Conservation (phyloP, 2,329 filamentous ascomycete species). For the Scedosporium aurantiacum region DNA sequence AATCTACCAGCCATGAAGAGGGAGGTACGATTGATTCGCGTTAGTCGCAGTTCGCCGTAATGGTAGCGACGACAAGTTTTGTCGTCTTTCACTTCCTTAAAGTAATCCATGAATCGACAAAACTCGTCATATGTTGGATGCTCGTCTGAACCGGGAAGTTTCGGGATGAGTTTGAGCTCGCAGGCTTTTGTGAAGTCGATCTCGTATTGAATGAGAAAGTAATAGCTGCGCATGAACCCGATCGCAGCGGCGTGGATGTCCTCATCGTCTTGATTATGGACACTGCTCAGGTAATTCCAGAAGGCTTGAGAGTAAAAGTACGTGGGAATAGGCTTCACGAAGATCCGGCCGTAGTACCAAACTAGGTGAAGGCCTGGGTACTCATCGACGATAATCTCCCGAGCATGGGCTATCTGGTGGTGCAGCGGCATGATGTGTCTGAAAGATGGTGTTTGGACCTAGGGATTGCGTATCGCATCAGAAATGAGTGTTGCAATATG, state of each 20-base stretch:
- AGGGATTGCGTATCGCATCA: neutral
- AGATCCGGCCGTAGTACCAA: constrained; percentile 27
- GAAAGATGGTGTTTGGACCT: constrained; percentile 5
- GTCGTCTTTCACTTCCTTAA: constrained; percentile 15
- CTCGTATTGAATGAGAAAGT: constrained; percentile 21
- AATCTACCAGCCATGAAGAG: neutral
- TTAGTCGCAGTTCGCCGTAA: constrained; percentile 27
- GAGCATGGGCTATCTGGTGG: constrained; percentile 24
- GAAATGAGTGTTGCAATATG: neutral
- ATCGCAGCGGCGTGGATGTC: constrained; percentile 16
- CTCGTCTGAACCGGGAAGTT: constrained; percentile 8
- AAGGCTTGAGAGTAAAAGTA: constrained; percentile 24
- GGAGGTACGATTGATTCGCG: constrained; percentile 18
- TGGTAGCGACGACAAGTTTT: constrained; percentile 20
- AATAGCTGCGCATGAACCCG: constrained; percentile 25
- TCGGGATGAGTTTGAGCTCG: constrained; percentile 17
- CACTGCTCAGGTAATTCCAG: constrained; percentile 17
- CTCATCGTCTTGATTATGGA: neutral
- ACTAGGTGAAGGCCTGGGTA: constrained; percentile 29
- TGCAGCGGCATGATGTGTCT: constrained; percentile 23
- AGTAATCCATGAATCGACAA: constrained; percentile 19
- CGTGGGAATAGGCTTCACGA: constrained; percentile 29
- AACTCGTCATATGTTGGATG: constrained; percentile 16
- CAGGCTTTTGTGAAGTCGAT: constrained; percentile 22
- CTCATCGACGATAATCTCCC: constrained; percentile 27